Base-by-base conservation (phyloP, 2,329 filamentous ascomycete genomes). In the Aspergillus glaucus region DNA sequence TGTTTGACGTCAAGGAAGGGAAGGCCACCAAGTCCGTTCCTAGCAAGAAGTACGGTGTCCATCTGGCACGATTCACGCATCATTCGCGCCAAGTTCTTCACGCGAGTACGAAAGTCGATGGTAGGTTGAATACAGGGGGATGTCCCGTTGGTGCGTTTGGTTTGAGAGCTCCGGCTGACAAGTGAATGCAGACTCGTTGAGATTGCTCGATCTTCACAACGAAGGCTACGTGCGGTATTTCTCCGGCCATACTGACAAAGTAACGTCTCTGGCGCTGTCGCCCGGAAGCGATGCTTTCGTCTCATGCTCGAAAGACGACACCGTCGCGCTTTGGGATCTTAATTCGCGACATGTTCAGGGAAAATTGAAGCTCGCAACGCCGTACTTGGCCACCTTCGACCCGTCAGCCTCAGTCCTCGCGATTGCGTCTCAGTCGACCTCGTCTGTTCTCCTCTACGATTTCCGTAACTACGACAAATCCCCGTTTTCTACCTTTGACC, bases 221-320 rank as follows among this genome's bases (percentile, higher is more conserved):
- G 96, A 97, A 72, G 87, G 86, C 50, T 98, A 95, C 68, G 87
- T 97, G 53, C 87, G 93, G 54, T 98, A 98, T 71, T 98, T 97
- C 66, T 85, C 88, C 52, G 93, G 92, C 44, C 93, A 98, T 68
- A 86, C 87, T 39, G 85, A 81, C 50, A 78, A 84, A 48, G 93
- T 98, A 32, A 97, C 92, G 15, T 86, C 80, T 52, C 79, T 98
- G 24, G 77, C 86, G 1, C 79, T 97, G 54, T 92, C 91, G 55
- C 93, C 93, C 0, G 87, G 88, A 43, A 83, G 80, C 60, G 93
- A 98, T 68, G 86, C 86, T 57, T 97, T 98, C 73, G 82, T 98
- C 50, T 96, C 91, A 14, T 94, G 89, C 68, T 87, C 87, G 45
- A 83, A 86, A 56, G 93, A 98, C 67, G 87, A 95, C 67, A 95